Evolutionary conservation across 2,329 filamentous ascomycete genomes (phyloP), one percentile per base, ranked within the genome.

Genomic region (Microdochium trichocladiopsis): DNA sequence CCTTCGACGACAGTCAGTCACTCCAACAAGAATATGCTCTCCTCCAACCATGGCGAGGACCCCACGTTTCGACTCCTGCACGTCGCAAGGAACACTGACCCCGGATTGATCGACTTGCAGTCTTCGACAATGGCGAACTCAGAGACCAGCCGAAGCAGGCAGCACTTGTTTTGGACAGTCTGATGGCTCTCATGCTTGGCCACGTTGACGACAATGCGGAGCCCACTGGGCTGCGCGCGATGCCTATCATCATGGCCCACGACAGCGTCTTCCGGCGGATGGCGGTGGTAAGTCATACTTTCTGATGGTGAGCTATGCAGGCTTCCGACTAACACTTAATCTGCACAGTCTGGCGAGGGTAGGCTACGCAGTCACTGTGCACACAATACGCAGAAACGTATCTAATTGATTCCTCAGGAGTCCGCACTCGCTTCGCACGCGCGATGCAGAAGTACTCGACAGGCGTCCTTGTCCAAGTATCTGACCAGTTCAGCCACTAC

Each of bases 71-170:
- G n/a, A n/a, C n/a, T n/a, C n/a, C n/a, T n/a, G n/a, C n/a, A n/a
- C n/a, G n/a, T n/a, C n/a, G n/a, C n/a, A n/a, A n/a, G n/a, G 28
- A 31, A 31, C 8, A 31, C 8, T 31, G 28, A 31, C 28, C 28
- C n/a, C n/a, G n/a, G n/a, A 31, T 8, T 8, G 28, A 31, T 31
- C 28, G 22, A 16, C 3, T 3, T 21, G 16, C 21, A 61, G 59
- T 61, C 57, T 61, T 61, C 45, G 59, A 61, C 50, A 50, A 55
- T 25, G 58, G 59, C 18, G 28, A 54, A 4, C 54, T 61, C 0
- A 50, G 53, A 8, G 52, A 58, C 23, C 33, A 54, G 21, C 58
- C 55, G 12, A 50, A 54, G 31, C 50, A 52, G 25, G 50, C 59
- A 6, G 43, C 33, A 8, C 43, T 41, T 16, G 50, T 61, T 23